phyloP scores from a whole-genome alignment of 768 basidiomycete species.

The Roridomyces roridus region DNA sequence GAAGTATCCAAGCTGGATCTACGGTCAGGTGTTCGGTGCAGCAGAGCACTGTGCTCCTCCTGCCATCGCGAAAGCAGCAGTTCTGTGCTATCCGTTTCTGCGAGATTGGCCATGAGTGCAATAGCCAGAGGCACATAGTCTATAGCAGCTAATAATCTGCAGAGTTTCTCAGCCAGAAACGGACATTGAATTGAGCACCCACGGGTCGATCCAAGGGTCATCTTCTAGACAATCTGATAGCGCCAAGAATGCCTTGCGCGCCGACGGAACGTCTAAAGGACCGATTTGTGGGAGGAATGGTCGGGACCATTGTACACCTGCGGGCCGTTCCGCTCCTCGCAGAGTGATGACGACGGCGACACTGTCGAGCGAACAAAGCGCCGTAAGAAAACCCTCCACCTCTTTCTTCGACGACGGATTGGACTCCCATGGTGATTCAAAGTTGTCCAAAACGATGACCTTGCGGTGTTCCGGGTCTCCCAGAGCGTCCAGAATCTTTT shows the following conservation, averaged over 20 bases:
- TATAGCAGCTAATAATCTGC: constrained; percentile 20
- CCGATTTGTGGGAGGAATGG: constrained; percentile 25
- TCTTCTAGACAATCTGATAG: constrained; percentile 26
- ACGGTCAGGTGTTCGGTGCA: constrained; percentile 18
- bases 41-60: constrained; percentile 23
- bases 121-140: constrained; percentile 29
- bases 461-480: constrained; percentile 9
- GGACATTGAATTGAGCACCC: neutral
- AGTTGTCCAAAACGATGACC: constrained; percentile 28
- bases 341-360: constrained; percentile 27
- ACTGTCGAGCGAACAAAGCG: constrained; percentile 16
- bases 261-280: constrained; percentile 22
- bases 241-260: constrained; percentile 24
- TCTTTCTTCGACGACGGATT: constrained; percentile 15
- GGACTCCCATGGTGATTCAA: constrained; percentile 29
- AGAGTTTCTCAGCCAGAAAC: neutral
- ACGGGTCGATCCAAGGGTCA: constrained; percentile 23
- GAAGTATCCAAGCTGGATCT: constrained; percentile 26
- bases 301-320: constrained; percentile 26
- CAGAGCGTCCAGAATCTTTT: constrained; percentile 22
- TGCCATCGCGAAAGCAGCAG: constrained; percentile 24
- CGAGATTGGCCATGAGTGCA: constrained; percentile 27
- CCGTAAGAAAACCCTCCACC: constrained; percentile 23
- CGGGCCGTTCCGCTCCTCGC: constrained; percentile 30
- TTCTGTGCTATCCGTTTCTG: constrained; percentile 23